Conservation (phyloP, 768 basidiomycete species). For the Suillus alpinus region DNA sequence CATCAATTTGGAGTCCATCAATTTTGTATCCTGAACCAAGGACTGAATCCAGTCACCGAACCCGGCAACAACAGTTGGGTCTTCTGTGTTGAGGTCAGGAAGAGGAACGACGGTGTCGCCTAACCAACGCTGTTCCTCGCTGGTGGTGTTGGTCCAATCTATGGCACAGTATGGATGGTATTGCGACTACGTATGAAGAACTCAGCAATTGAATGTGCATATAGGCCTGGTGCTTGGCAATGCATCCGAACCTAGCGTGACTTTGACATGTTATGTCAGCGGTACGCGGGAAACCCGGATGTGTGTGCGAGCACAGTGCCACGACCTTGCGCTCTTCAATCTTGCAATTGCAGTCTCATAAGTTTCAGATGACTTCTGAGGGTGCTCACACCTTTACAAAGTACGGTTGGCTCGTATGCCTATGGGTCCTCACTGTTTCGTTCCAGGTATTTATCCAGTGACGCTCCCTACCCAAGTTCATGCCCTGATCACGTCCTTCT, state of each 20-base stretch:
- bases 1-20: conserved; percentile 88
- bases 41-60: conserved; percentile 69
- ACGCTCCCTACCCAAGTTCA: not conserved
- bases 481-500: not conserved
- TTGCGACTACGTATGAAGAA: conserved; percentile 40
- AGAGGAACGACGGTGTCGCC: conserved; percentile 74
- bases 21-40: conserved; percentile 68
- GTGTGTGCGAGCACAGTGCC: too few species aligned
- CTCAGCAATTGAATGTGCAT: not conserved
- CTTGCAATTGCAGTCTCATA: not conserved
- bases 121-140: conserved; percentile 79
- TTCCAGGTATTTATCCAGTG: conserved; percentile 43
- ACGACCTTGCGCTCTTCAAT: too few species aligned
- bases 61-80: conserved; percentile 55
- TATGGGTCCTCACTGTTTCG: conserved; percentile 65
- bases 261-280: not conserved
- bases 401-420: conserved; percentile 62
- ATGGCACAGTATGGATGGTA: conserved; percentile 82
- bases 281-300: not conserved
- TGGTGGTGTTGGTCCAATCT: conserved; percentile 65
- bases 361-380: not conserved
- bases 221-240: too few species aligned
- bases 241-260: too few species aligned
- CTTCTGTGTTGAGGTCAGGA: conserved; percentile 76
- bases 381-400: conserved; percentile 43